These are phyloP conservation scores for Akanthomyces lecanii DNA, from an alignment of 2,329 filamentous ascomycete species.

Conservation along the genomic window DNA sequence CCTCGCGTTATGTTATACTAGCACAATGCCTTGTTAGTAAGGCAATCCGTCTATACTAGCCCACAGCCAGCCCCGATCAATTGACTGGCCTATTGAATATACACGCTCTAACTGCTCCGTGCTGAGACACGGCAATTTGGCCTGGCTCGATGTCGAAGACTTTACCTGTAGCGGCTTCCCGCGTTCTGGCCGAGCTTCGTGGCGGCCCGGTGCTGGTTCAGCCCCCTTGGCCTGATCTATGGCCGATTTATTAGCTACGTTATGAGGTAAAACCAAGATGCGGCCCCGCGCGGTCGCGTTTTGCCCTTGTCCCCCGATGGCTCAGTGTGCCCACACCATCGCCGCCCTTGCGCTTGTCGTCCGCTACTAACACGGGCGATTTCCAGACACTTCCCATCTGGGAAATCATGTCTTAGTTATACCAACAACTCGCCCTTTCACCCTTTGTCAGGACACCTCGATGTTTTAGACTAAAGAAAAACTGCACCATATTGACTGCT, in stretches of 20 bases:
- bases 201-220: too few relatives aligned
- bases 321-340: background rate
- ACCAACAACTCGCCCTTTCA: background rate
- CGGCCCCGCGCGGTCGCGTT: background rate
- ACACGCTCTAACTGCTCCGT: background rate
- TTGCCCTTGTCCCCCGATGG: background rate
- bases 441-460: background rate
- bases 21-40: background rate
- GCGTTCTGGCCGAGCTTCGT: background rate
- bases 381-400: background rate
- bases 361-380: background rate
- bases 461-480: background rate
- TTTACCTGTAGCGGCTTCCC: background rate
- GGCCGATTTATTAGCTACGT: background rate
- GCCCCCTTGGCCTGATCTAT: background rate
- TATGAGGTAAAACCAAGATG: background rate
- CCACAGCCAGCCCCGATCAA: background rate
- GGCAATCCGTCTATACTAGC: background rate
- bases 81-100: slow-evolving; percentile 7
- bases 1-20: background rate
- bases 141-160: background rate
- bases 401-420: background rate
- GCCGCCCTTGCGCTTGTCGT: background rate
- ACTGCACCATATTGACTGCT: background rate
- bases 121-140: background rate